Base-by-base conservation (phyloP, 306 rosid genomes). In the Fragaria vesca region DNA sequence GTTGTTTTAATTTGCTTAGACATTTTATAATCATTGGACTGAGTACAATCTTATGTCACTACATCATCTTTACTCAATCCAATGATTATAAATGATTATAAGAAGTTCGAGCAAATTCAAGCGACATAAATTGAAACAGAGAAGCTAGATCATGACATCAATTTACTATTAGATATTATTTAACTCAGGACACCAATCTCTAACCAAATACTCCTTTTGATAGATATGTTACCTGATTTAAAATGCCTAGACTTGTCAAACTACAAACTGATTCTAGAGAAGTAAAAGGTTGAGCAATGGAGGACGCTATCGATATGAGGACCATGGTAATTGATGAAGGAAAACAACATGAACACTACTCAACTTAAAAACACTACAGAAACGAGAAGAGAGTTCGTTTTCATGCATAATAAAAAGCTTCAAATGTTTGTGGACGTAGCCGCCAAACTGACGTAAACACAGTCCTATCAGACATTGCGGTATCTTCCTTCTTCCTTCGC, bases 361-460 rank as follows among this genome's bases (percentile, higher is more conserved):
- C n/a, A 0, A 28, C 20, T 15, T 28, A 62, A 15, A 28, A 36
- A 15, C 69, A 34, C 18, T 17, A 9, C 1, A 34, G 43, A 38
- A 46, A 9, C 38, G 48, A 36, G 47, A 38, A 38, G 26, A 13
- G 26, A 13, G 38, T 32, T 34, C 28, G 47, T 66, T 36, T 18
- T 17, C 78, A 28, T 61, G 18, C 69, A 8, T 55, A 20, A 26
- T 15, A 6, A 24, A 2, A 58, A 16, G 16, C 5, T 24, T 24
- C 12, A 6, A 24, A 74, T 24, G 77, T 36, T 15, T 3, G 28
- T 43, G 57, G 51, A 57, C 15, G 69, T 54, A 26, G 58, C 78
- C 43, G 60, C 45, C 78, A 66, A 58, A 43, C 12, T 26, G 55
- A 24, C 17, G 43, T 30, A n/a, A 73, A 78, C 57, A 77, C 46